Base-by-base conservation (phyloP, 1,139 yeast genomes). In the Suhomyces panamericanus region DNA sequence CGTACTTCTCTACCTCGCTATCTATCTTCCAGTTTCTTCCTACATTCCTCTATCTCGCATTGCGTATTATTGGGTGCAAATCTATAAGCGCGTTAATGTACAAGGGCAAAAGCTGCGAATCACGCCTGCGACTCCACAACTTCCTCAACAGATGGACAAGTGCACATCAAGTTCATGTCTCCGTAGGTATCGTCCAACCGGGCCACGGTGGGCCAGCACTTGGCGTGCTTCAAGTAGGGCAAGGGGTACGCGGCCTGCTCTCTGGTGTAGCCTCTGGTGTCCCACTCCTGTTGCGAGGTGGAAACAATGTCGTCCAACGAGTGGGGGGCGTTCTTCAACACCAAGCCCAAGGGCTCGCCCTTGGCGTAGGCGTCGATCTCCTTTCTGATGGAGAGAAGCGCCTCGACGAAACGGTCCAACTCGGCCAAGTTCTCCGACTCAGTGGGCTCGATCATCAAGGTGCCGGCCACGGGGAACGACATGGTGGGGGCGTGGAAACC, bases 401-500 rank as follows among this genome's bases (percentile, higher is more conserved):
- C 82, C 50, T 89, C 93, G 50, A 90, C 83, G 67, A 93, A 93
- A 59, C 97, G 79, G 67, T 93, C 95, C 55, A 93, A 75, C 70
- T 93, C 99, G 44, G 76, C 87, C 60, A 86, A 70, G 61, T 89
- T 83, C 70, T 93, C 99, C 17, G 95, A 85, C 69, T 93, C 99
- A 4, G 99, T 93, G 48, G 99, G 99, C 70, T 93, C 99, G 54
- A 93, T 84, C 99, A 93, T 93, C 56, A 93, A 77, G 3, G 99
- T 93, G 49, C 96, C 96, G 11, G 97, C 91, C 43, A 93, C 96
- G 17, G 99, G 99, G 87, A 95, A 93, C 1, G 98, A 93, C 89
- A 93, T 84, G 40, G 99, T 93, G 54, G 99, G 99, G 0, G 97
- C 97, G 67, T 93, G 99, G 83, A 93, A 93, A 1, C 98, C 97